Evolutionary conservation across 2,329 filamentous ascomycete species (phyloP).

Genomic region (Eutypella sp.): DNA sequence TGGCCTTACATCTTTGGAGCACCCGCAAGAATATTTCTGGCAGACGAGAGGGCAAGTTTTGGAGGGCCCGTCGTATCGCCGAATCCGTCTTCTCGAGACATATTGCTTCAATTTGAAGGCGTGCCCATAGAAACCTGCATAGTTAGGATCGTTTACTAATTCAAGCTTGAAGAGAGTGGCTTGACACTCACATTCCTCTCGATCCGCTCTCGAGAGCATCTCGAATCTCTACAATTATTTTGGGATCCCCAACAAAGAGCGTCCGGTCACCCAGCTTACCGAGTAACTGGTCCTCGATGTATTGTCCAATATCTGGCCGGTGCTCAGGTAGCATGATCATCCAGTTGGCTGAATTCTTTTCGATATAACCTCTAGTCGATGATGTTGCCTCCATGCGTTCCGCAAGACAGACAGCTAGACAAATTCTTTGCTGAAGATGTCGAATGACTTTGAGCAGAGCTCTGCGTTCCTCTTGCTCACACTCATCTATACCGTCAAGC

Average conservation of each 20-base stretch:
- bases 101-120: neutral
- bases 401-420: neutral
- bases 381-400: neutral
- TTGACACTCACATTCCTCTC: neutral
- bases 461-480: neutral
- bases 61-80: neutral
- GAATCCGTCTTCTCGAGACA: neutral
- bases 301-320: neutral
- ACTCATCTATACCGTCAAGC: neutral
- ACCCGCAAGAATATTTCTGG: neutral
- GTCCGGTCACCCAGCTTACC: neutral
- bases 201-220: neutral
- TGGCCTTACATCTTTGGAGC: neutral
- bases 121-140: neutral
- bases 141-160: neutral
- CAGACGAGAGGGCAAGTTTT: neutral
- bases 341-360: neutral
- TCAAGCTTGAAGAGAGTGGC: neutral
- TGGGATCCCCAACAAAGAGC: neutral
- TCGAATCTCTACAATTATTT: neutral
- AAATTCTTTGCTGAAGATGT: neutral
- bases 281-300: neutral
- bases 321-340: neutral
- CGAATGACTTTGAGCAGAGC: neutral
- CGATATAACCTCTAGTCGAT: neutral